These are phyloP conservation scores for Podospora australis DNA, from an alignment of 495 filamentous ascomycete species.

Conservation along the genomic window DNA sequence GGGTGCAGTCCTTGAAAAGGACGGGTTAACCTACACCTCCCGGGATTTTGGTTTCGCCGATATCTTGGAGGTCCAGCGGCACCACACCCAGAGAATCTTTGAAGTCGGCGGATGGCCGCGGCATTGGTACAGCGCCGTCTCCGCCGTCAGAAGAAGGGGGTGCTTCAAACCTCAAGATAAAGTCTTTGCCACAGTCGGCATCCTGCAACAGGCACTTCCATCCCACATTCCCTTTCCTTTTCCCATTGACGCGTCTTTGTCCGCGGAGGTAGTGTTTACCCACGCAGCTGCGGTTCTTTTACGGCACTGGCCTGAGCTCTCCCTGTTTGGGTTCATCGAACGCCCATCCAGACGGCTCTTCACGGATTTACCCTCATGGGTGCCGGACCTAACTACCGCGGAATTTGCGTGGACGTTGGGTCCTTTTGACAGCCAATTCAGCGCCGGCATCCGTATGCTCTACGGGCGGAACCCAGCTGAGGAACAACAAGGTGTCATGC, in stretches of 20 bases:
- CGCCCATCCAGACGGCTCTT: constrained; percentile 4
- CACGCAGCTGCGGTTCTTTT: constrained; percentile 5
- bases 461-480: too few relatives aligned
- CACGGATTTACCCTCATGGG: constrained; percentile 8
- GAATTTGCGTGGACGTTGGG: constrained; percentile 10
- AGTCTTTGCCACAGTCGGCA: constrained; percentile 13
- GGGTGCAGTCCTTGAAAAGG: too few relatives aligned
- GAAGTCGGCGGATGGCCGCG: constrained; percentile 1
- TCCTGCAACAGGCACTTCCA: constrained; percentile 7
- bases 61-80: constrained; percentile 1
- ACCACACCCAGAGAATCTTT: background rate
- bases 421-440: constrained; percentile 6
- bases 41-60: constrained; percentile 7
- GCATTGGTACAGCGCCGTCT: constrained; percentile 7
- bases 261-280: constrained; percentile 8
- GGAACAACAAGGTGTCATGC: too few relatives aligned
- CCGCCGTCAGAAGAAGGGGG: constrained; percentile 2
- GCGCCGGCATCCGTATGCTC: background rate
- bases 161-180: constrained; percentile 10
- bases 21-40: background rate
- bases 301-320: constrained; percentile 4
- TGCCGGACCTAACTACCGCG: constrained; percentile 5
- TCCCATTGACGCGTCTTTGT: constrained; percentile 4
- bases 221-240: background rate
- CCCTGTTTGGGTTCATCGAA: constrained; percentile 8